phyloP scores from a whole-genome alignment of 2,329 filamentous ascomycete species.

The Aureobasidium sp. region DNA sequence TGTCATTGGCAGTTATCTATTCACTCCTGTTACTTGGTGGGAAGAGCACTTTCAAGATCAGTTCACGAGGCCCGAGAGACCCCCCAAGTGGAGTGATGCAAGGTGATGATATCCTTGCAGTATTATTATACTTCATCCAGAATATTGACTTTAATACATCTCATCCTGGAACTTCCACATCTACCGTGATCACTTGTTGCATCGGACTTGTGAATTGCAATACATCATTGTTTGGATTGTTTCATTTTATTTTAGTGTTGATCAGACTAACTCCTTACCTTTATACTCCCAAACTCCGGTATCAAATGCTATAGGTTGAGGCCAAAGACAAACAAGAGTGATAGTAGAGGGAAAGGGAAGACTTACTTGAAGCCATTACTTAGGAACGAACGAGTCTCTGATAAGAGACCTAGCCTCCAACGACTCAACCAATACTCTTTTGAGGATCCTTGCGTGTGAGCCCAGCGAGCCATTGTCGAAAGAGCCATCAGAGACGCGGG shows the following conservation, averaged over 20 bases:
- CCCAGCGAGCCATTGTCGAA: not conserved
- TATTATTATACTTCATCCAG: not conserved
- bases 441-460: not conserved
- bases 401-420: not conserved
- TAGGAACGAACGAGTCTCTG: not conserved
- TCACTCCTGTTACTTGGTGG: constrained; percentile 43
- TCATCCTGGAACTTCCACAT: not conserved
- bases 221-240: not conserved
- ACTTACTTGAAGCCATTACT: not conserved
- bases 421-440: not conserved
- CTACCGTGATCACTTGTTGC: not conserved
- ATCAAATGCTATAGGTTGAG: no score
- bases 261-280: not conserved
- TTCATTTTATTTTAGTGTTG: not conserved
- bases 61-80: constrained; percentile 9
- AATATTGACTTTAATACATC: not conserved
- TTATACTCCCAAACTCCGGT: not conserved
- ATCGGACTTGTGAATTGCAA: not conserved
- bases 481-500: not conserved
- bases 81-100: constrained; percentile 14
- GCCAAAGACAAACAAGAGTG: no score
- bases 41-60: constrained; percentile 31
- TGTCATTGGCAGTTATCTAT: constrained; percentile 45
- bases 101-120: not conserved
- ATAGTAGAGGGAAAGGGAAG: not conserved